Conservation (phyloP, 768 basidiomycete species). For the Phylloporus arenicola region DNA sequence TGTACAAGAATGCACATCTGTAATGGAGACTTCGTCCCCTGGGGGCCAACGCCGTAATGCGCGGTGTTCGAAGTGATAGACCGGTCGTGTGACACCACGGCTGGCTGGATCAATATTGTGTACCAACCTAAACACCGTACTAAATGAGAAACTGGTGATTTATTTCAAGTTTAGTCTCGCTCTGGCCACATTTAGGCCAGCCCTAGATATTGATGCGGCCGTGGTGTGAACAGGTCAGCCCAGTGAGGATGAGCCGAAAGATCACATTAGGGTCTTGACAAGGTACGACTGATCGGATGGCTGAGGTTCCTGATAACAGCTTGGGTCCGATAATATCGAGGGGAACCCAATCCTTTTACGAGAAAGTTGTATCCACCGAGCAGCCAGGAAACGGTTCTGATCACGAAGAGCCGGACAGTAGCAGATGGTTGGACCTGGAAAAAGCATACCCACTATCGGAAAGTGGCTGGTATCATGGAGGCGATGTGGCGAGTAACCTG, state of each 20-base stretch:
- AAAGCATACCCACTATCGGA: conserved; percentile 55
- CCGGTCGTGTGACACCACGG: conserved; percentile 44
- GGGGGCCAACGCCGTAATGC: conserved; percentile 13
- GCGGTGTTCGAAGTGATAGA: conserved; percentile 35
- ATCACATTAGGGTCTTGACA: conserved; percentile 16
- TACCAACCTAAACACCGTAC: too few relatives aligned
- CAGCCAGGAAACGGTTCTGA: conserved; percentile 64
- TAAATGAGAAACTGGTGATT: too few relatives aligned
- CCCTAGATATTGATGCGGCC: too few relatives aligned
- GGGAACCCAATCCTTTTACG: conserved; percentile 52
- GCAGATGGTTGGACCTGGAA: conserved; percentile 53
- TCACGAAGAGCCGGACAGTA: conserved; percentile 33
- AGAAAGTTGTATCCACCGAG: conserved; percentile 71
- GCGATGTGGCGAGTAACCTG: conserved; percentile 42
- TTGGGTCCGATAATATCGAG: conserved; percentile 49
- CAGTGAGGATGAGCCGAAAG: too few relatives aligned
- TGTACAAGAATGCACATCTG: conserved; percentile 13
- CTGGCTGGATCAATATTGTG: too few relatives aligned
- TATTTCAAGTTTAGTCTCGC: too few relatives aligned
- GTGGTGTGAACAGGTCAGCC: conserved; percentile 38
- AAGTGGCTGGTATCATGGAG: conserved; percentile 8
- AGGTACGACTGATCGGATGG: conserved; percentile 39
- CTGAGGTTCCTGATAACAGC: background rate
- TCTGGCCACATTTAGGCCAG: too few relatives aligned
- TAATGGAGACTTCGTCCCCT: conserved; percentile 23